phyloP scores from a whole-genome alignment of 2,329 filamentous ascomycete genomes.

The Fusarium equiseti region DNA sequence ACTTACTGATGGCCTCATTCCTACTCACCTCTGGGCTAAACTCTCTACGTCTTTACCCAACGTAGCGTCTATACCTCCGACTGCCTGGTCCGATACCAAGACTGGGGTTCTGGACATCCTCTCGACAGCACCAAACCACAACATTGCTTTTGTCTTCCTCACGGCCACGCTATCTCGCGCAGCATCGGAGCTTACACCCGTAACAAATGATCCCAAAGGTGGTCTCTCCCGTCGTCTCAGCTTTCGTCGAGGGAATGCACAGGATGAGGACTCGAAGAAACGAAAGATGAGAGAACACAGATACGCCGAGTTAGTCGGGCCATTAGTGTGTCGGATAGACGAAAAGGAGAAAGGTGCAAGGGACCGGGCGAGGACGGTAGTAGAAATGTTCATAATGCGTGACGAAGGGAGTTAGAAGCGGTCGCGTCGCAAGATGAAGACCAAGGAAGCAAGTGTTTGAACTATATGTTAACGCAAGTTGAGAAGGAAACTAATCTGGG shows the following conservation, averaged over 20 bases:
- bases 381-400: conserved; percentile 74
- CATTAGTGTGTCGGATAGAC: conserved; percentile 68
- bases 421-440: conserved; percentile 27
- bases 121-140: conserved; percentile 78
- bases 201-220: conserved; percentile 49
- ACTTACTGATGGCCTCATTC: conserved; percentile 83
- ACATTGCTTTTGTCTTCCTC: conserved; percentile 89
- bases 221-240: conserved; percentile 61
- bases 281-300: conserved; percentile 70
- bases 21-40: conserved; percentile 75
- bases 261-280: conserved; percentile 54
- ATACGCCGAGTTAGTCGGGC: conserved; percentile 74
- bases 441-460: conserved; percentile 33
- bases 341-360: conserved; percentile 70
- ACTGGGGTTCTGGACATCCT: conserved; percentile 77
- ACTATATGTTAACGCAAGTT: not conserved
- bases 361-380: conserved; percentile 72
- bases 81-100: conserved; percentile 59
- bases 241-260: conserved; percentile 54
- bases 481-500: conserved; percentile 21
- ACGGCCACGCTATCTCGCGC: conserved; percentile 77
- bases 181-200: conserved; percentile 61
- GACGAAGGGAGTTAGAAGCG: conserved; percentile 51
- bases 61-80: conserved; percentile 43
- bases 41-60: conserved; percentile 70